Percentiles rank a stretch among this genome's conserved stretches.
Conservation (phyloP, 2,329 filamentous ascomycete species). For the Botrytis elliptica region DNA sequence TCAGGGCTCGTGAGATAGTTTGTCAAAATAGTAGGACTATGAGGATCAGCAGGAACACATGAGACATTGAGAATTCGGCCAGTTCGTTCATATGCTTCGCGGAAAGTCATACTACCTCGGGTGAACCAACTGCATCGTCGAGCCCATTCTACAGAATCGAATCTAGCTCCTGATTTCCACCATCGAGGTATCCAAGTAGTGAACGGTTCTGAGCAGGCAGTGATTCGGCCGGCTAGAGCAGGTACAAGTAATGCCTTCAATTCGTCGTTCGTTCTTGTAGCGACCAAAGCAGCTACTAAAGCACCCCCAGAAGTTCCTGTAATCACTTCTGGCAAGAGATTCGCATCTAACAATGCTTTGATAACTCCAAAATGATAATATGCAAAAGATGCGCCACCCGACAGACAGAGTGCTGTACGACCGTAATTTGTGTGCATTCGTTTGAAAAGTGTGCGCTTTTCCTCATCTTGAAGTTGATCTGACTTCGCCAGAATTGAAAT, state of each 20-base stretch:
- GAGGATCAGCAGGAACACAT: constrained; percentile 92
- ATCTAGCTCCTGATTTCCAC: constrained; percentile 90
- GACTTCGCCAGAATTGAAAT: constrained; percentile 69
- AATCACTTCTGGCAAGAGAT: constrained; percentile 86
- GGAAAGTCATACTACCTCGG: constrained; percentile 86
- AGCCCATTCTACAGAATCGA: constrained; percentile 93
- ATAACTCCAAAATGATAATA: constrained; percentile 97
- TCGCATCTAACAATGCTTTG: constrained; percentile 82
- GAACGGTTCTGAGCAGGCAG: constrained; percentile 60
- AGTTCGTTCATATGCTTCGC: constrained; percentile 89
- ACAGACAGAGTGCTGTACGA: constrained; percentile 87
- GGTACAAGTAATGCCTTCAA: constrained; percentile 70
- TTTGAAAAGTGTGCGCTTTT: constrained; percentile 82
- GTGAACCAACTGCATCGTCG: constrained; percentile 84
- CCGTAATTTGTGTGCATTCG: constrained; percentile 88
- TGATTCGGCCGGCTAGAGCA: constrained; percentile 27
- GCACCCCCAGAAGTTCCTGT: constrained; percentile 95
- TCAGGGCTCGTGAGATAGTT: constrained; percentile 95
- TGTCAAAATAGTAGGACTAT: constrained; percentile 83
- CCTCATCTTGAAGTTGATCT: constrained; percentile 63
- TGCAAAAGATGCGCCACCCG: constrained; percentile 89
- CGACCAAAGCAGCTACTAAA: constrained; percentile 80
- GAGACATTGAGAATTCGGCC: constrained; percentile 94
- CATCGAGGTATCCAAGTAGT: constrained; percentile 76
- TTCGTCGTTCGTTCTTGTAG: constrained; percentile 89